Evolutionary conservation across 2,329 filamentous ascomycete species (phyloP), one percentile per base, ranked within the genome.

Genomic region (Endothia cerciana): DNA sequence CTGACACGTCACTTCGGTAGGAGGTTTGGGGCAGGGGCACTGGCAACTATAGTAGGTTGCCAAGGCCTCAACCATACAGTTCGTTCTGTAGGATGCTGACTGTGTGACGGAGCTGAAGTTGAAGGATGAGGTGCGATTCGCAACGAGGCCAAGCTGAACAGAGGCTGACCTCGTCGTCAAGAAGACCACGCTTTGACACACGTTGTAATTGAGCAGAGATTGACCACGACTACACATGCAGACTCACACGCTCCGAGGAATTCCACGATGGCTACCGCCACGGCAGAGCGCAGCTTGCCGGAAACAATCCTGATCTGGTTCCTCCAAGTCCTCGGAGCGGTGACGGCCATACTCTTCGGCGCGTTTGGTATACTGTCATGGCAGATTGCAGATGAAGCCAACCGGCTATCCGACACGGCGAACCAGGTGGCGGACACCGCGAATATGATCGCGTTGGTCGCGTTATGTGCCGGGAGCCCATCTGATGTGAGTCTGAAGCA

Each of bases 341-440:
- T 65, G 25, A 65, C 63, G 3, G 63, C 58, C 4, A 61, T 65
- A 4, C 38, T 65, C 30, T 65, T 65, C 10, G 49, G 63, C n/a
- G 19, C 25, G 2, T 65, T 65, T 7, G 58, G 63, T 3, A n/a
- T 57, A 3, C 28, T 65, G 25, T 62, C 63, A 11, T 65, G 58
- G 58, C 25, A 49, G 3, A 59, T 51, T 19, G 63, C 58, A 30
- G 22, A 51, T 4, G 38, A 65, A 17, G 63, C 58, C 17, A 61
- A 60, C 36, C 25, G 30, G 13, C 19, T 41, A 43, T 60, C 62
- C 25, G 22, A 43, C 17, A 41, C 22, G 13, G 56, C 62, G 11
- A 64, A 61, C 38, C 22, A 40, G 25, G 47, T 30, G 43, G 40
- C 49, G 2, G 63, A 65, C 17, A 61, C 63, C 1, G 58, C 63